phyloP scores from a whole-genome alignment of 257 asterid species.

The Scutellaria galericulata region DNA sequence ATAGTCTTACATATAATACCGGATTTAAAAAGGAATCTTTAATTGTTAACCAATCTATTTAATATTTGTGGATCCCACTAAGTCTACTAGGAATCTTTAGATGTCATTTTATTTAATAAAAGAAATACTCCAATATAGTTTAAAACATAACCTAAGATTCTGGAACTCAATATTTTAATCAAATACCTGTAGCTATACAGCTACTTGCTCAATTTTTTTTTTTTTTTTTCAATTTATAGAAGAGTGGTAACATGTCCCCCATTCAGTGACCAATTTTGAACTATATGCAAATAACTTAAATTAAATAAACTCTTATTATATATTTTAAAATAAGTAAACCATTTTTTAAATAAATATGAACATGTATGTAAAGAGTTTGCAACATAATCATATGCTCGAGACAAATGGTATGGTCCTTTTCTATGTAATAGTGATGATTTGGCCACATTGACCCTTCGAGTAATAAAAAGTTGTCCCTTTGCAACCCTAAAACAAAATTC shows the following conservation, averaged over 20 bases:
- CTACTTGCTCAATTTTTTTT: slow-evolving; percentile 3
- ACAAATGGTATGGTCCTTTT: not conserved
- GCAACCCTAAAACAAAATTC: slow-evolving; percentile 15
- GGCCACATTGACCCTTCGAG: slow-evolving; percentile 28
- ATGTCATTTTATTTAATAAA: not conserved
- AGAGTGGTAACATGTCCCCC: slow-evolving; percentile 41
- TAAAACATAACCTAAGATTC: slow-evolving; percentile 38
- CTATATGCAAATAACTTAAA: not conserved
- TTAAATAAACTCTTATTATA: not conserved
- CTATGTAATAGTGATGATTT: not conserved
- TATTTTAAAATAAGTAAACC: not conserved
- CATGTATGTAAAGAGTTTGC: not conserved
- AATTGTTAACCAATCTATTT: slow-evolving; percentile 1
- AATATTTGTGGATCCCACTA: slow-evolving; percentile 8
- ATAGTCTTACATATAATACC: not conserved
- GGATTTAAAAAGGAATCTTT: not conserved
- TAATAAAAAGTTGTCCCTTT: slow-evolving; percentile 29
- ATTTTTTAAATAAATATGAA: not conserved
- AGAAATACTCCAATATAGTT: slow-evolving; percentile 17
- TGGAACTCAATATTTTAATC: slow-evolving; percentile 38
- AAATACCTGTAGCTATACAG: not conserved
- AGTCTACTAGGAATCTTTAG: slow-evolving; percentile 20
- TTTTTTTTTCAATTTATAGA: not conserved
- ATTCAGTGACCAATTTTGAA: slow-evolving; percentile 28
- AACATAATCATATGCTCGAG: slow-evolving; percentile 34